Evolutionary conservation across 352 stramenopile species (phyloP).

Genomic region (Lagenidium sp.): DNA sequence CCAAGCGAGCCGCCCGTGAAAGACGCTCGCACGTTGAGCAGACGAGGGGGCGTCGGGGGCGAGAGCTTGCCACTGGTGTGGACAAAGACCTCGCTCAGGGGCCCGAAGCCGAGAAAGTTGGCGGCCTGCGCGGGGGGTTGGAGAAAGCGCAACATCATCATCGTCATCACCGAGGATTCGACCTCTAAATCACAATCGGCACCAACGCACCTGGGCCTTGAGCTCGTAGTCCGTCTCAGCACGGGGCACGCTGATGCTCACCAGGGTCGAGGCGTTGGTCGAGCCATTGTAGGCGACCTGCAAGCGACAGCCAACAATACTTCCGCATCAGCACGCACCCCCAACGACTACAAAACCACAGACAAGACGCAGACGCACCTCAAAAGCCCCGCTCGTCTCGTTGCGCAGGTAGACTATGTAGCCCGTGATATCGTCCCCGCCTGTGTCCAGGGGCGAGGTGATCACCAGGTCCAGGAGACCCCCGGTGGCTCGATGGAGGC

Average conservation of each 20-base stretch:
- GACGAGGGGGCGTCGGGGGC: slow-evolving; percentile 25
- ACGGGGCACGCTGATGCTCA: no score
- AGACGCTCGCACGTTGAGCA: slow-evolving; percentile 5
- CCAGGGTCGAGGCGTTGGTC: no score
- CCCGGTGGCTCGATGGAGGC: slow-evolving; percentile 23
- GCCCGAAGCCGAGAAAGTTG: no score
- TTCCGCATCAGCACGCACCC: no score
- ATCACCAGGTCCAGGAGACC: slow-evolving; percentile 32
- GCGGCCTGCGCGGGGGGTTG: no score
- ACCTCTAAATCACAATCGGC: no score
- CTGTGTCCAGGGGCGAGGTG: slow-evolving; percentile 20
- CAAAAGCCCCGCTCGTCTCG: neutral
- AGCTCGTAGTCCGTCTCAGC: no score
- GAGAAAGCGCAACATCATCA: no score
- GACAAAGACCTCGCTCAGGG: neutral
- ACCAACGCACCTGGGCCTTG: no score
- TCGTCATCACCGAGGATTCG: no score
- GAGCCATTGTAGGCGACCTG: slow-evolving; percentile 23
- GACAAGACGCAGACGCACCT: slow-evolving; percentile 2
- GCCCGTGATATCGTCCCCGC: slow-evolving; percentile 23
- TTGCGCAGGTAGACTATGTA: slow-evolving; percentile 19
- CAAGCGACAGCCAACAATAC: no score
- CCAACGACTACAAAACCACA: no score
- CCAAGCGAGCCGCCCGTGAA: slow-evolving; percentile 28
- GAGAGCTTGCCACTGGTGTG: slow-evolving; percentile 21